Evolutionary conservation across 768 basidiomycete species (phyloP).

Genomic region (Suillus spraguei): DNA sequence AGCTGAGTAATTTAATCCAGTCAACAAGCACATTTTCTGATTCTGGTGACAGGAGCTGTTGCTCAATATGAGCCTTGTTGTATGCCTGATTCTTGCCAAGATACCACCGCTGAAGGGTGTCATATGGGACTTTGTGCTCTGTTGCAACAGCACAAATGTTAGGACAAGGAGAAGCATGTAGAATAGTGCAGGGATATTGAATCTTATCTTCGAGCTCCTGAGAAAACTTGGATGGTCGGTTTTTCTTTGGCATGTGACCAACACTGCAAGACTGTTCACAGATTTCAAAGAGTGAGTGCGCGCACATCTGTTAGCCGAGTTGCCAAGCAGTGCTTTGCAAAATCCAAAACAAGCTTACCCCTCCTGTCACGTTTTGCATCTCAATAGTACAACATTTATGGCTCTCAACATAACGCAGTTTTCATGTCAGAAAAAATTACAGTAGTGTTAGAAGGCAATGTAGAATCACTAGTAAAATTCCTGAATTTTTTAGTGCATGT

Average conservation of each 20-base stretch:
- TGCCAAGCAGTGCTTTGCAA: too few relatives aligned
- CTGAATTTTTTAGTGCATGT: too few relatives aligned
- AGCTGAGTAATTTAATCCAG: constrained; percentile 18
- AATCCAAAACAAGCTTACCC: too few relatives aligned
- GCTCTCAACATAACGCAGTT: too few relatives aligned
- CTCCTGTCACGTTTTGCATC: too few relatives aligned
- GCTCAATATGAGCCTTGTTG: constrained; percentile 14
- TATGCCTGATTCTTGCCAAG: constrained; percentile 5
- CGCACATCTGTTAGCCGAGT: too few relatives aligned
- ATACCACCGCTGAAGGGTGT: constrained; percentile 1
- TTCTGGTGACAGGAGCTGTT: constrained; percentile 22
- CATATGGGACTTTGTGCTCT: constrained; percentile 1
- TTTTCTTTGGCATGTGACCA: neutral
- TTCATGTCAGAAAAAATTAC: too few relatives aligned
- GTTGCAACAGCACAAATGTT: constrained; percentile 3
- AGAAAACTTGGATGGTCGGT: neutral
- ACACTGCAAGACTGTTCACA: neutral
- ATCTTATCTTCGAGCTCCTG: constrained; percentile 5
- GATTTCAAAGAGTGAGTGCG: neutral
- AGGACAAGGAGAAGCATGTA: constrained; percentile 6
- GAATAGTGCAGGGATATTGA: constrained; percentile 7
- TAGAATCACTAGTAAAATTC: too few relatives aligned
- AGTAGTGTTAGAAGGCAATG: too few relatives aligned
- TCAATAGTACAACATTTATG: too few relatives aligned
- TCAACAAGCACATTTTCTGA: constrained; percentile 23